Conservation (phyloP, 345 rosid genomes). For the Psidium friedrichsthalianum region DNA sequence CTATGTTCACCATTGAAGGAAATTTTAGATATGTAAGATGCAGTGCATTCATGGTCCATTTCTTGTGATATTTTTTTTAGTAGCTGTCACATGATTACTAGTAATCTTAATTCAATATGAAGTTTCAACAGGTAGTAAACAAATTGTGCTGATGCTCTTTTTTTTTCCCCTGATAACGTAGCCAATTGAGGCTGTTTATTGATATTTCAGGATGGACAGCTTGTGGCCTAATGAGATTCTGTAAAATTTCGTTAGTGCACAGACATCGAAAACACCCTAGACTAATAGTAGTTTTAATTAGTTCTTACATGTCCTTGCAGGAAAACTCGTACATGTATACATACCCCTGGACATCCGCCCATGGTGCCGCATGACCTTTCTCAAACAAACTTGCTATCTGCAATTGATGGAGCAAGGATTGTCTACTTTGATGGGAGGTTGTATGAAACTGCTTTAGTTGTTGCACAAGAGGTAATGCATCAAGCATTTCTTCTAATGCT, state of each 20-base stretch:
- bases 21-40: neutral
- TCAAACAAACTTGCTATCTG: slow-evolving; percentile 38
- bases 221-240: neutral
- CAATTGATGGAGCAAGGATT: slow-evolving; percentile 51
- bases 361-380: slow-evolving; percentile 62
- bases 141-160: neutral
- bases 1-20: neutral
- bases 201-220: neutral
- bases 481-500: neutral
- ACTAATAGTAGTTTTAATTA: neutral
- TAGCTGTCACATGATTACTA: neutral
- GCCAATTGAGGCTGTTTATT: neutral
- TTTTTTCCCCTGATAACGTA: neutral
- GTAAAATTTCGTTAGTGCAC: neutral
- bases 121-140: neutral
- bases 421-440: slow-evolving; percentile 72
- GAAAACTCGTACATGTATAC: slow-evolving; percentile 92
- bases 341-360: slow-evolving; percentile 79
- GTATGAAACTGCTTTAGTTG: slow-evolving; percentile 53
- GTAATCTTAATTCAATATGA: neutral
- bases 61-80: neutral
- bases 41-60: neutral
- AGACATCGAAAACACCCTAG: neutral
- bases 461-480: slow-evolving; percentile 65
- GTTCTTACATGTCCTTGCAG: slow-evolving; percentile 13